Evolutionary conservation across 495 filamentous ascomycete species (phyloP).

Genomic region (Penicillium psychrofluorescens): DNA sequence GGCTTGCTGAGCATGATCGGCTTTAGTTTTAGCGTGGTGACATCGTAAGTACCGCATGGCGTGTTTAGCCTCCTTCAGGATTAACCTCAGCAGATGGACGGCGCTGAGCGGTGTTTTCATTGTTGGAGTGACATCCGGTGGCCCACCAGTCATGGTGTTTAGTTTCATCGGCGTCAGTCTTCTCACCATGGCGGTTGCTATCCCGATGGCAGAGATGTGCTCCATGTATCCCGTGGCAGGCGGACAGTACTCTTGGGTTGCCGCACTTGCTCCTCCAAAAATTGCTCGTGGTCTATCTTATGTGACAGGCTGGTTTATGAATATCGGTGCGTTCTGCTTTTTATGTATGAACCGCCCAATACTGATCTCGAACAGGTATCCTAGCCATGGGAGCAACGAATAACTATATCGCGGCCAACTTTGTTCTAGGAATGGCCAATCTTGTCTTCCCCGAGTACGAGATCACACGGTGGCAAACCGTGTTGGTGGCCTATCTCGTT

Average conservation of each 20-base stretch:
- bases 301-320: slow-evolving; percentile 48
- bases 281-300: slow-evolving; percentile 41
- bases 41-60: slow-evolving; percentile 23
- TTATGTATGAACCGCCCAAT: too few species aligned
- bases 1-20: slow-evolving; percentile 53
- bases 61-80: background rate
- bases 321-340: slow-evolving; percentile 28
- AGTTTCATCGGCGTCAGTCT: slow-evolving; percentile 46
- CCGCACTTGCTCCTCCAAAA: slow-evolving; percentile 45
- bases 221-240: slow-evolving; percentile 46
- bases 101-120: slow-evolving; percentile 51
- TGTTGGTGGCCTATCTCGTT: slow-evolving; percentile 44
- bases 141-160: slow-evolving; percentile 52
- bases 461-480: slow-evolving; percentile 52
- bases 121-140: slow-evolving; percentile 46
- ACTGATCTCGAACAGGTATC: slow-evolving; percentile 24
- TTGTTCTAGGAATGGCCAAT: slow-evolving; percentile 48
- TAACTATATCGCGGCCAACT: slow-evolving; percentile 50
- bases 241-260: slow-evolving; percentile 53
- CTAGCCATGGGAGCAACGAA: slow-evolving; percentile 52
- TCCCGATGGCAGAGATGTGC: slow-evolving; percentile 54
- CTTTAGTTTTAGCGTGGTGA: slow-evolving; percentile 54
- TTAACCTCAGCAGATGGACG: slow-evolving; percentile 36
- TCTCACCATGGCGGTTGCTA: slow-evolving; percentile 44
- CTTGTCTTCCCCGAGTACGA: slow-evolving; percentile 44